phyloP scores from a whole-genome alignment of 2,329 filamentous ascomycete genomes.

The Pestalotiopsis sp. region DNA sequence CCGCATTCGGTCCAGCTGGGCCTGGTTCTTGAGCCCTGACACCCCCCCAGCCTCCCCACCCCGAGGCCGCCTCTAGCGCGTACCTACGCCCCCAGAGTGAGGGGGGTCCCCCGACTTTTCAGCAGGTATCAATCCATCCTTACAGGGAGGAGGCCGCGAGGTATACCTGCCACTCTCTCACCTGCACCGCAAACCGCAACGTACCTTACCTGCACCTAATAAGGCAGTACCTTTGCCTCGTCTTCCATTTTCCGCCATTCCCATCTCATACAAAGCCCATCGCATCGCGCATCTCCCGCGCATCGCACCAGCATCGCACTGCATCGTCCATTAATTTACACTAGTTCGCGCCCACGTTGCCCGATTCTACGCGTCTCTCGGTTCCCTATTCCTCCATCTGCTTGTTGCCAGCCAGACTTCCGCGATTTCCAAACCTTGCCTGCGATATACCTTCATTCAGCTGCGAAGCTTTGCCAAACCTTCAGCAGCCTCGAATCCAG shows the following conservation, averaged over 20 bases:
- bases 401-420: not conserved
- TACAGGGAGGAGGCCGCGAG: no score
- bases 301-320: not conserved
- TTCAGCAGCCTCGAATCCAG: not conserved
- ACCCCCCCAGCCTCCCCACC: no score
- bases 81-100: no score
- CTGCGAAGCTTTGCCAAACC: slow-evolving; percentile 3
- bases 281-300: slow-evolving; percentile 3
- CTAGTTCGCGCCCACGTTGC: slow-evolving; percentile 7
- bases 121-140: no score
- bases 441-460: not conserved
- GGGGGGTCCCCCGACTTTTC: no score
- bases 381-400: not conserved
- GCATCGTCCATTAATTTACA: slow-evolving; percentile 7
- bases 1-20: slow-evolving; percentile 5
- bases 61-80: no score
- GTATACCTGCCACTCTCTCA: no score
- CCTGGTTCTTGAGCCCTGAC: no score
- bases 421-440: not conserved
- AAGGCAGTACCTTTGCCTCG: not conserved
- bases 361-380: not conserved
- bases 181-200: not conserved
- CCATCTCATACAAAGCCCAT: not conserved
- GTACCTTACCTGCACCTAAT: not conserved
- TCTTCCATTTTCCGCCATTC: not conserved